phyloP scores from a whole-genome alignment of 2,329 filamentous ascomycete species.

The Colletotrichum trifolii region DNA sequence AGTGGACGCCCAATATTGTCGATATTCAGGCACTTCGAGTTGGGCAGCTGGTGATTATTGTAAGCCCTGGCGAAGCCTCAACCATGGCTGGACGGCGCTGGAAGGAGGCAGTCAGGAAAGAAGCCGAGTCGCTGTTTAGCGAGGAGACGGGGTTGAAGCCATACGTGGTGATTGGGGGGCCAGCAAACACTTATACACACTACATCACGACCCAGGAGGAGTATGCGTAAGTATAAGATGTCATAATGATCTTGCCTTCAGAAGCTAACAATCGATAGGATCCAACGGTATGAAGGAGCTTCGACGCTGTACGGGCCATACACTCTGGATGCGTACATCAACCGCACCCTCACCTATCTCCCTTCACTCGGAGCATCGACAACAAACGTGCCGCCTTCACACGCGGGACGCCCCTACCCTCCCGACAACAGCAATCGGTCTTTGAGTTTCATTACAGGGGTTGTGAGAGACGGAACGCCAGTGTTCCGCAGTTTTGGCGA shows the following conservation, averaged over 20 bases:
- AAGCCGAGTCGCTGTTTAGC: conserved; percentile 56
- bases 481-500: conserved; percentile 77
- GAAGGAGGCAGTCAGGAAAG: conserved; percentile 74
- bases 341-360: conserved; percentile 65
- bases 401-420: conserved; percentile 67
- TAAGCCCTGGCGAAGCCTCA: conserved; percentile 88
- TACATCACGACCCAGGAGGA: conserved; percentile 81
- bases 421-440: conserved; percentile 82
- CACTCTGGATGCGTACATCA: conserved; percentile 87
- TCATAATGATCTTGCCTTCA: conserved; percentile 35
- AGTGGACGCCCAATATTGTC: conserved; percentile 89
- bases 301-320: conserved; percentile 88
- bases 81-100: conserved; percentile 93
- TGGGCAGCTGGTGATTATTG: conserved; percentile 84
- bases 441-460: conserved; percentile 81
- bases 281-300: conserved; percentile 92
- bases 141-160: conserved; percentile 61
- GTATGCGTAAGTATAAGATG: conserved; percentile 45
- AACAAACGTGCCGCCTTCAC: conserved; percentile 18
- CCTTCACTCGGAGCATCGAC: conserved; percentile 24
- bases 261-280: conserved; percentile 41
- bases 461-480: conserved; percentile 77
- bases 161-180: conserved; percentile 83
- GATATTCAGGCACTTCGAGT: conserved; percentile 87
- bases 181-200: conserved; percentile 88